Evolutionary conservation across 2,329 filamentous ascomycete genomes (phyloP), one percentile per base, ranked within the genome.

Genomic region (Beauveria scarabaeidicola): DNA sequence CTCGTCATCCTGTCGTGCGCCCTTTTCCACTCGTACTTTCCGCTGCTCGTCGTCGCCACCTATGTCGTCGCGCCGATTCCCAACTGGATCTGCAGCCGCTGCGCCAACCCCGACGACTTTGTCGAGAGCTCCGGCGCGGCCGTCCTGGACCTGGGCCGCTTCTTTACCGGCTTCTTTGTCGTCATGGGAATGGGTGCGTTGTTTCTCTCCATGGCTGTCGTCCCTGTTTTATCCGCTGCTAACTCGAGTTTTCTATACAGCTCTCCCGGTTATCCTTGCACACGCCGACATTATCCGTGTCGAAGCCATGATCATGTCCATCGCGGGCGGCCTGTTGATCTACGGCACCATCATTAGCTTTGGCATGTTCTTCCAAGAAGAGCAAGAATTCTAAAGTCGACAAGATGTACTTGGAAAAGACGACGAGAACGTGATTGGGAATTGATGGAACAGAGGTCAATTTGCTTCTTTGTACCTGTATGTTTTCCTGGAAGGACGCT

Each of bases 331-430:
- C 56, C 78, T 97, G 61, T 78, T 99, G 71, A 99, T 99, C 72
- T 99, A 99, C 76, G 90, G 91, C 60, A 99, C 94, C 52, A 97
- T 99, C 72, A 95, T 99, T 76, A 94, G 89, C 77, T 99, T 99
- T 75, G 88, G 89, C 65, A 89, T 97, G 86, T 99, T 97, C 78
- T 99, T 99, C 81, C 89, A 93, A 72, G 92, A 97, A 75, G 91
- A 97, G 73, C 89, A 96, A 71, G 94, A 97, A 68, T 99, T 97
- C 74, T 97, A 76, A 36, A 36, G 5, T 36, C 32, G 32, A 2
- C 32, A 6, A 36, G 13, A 36, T 5, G 0, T 32, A 32, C 29
- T 4, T 32, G 29, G 29, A 11, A 29, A 11, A 32, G 29, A 32
- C 5, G 11, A 27, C 13, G 32, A 36, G 5, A 36, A n/a, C 32